A percentile compares a stretch with the other conserved stretches of the same genome.
Evolutionary conservation across 352 stramenopile genomes (phyloP).

Genomic region (Pythium pyrilobum): DNA sequence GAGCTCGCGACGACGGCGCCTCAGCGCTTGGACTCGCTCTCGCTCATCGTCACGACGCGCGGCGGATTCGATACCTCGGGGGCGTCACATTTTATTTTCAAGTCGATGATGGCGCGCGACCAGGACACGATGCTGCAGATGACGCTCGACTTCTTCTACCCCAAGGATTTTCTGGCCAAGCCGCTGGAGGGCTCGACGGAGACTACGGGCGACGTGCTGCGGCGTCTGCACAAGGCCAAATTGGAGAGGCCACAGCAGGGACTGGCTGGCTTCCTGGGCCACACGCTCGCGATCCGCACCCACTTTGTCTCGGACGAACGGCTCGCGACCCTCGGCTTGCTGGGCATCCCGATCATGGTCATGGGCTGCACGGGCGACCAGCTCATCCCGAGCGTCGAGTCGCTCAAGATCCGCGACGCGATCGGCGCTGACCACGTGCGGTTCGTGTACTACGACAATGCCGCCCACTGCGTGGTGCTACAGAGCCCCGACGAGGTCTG

Average conservation of each 20-base stretch:
- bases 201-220: constrained; percentile 37
- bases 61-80: constrained; percentile 33
- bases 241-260: constrained; percentile 18
- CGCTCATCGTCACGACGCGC: constrained; percentile 54
- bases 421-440: constrained; percentile 10
- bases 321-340: constrained; percentile 18
- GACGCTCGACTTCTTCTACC: constrained; percentile 52
- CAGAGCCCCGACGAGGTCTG: constrained; percentile 33
- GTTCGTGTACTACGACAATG: constrained; percentile 26
- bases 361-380: constrained; percentile 30
- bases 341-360: constrained; percentile 31
- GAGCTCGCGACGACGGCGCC: constrained; percentile 41
- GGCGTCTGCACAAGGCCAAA: constrained; percentile 29
- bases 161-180: constrained; percentile 29
- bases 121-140: constrained; percentile 32
- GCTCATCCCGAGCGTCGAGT: constrained; percentile 32
- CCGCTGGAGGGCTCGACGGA: constrained; percentile 27
- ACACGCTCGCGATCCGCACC: constrained; percentile 38
- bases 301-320: constrained; percentile 39
- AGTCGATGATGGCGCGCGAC: constrained; percentile 35
- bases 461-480: constrained; percentile 26
- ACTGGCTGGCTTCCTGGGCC: constrained; percentile 30
- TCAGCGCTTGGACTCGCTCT: constrained; percentile 49
- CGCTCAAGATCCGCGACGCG: constrained; percentile 21
- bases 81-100: constrained; percentile 21